Conservation (phyloP, 345 rosid species). For the Rhodamnia rubescens region DNA sequence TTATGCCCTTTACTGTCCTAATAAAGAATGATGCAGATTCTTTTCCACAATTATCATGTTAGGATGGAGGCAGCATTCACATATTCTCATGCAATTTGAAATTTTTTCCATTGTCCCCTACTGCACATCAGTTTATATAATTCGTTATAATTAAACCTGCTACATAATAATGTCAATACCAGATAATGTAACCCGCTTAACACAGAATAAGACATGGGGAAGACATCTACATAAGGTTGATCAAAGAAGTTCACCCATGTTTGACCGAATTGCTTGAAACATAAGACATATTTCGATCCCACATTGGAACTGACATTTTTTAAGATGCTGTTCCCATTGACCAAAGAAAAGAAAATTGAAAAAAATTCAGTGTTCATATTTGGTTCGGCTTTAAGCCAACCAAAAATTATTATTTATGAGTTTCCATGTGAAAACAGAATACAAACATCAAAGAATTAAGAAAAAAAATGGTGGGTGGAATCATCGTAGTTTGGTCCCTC, state of each 20-base stretch:
- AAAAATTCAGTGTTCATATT: not conserved
- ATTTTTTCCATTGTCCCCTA: too few relatives aligned
- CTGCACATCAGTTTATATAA: not conserved
- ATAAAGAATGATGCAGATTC: not conserved
- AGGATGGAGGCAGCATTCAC: not conserved
- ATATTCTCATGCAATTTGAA: not conserved
- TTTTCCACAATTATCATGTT: not conserved
- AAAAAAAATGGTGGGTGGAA: not conserved
- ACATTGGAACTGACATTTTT: too few relatives aligned
- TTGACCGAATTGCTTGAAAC: not conserved
- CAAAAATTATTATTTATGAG: not conserved
- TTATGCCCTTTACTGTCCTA: not conserved
- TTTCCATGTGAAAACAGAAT: not conserved
- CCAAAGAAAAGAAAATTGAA: not conserved
- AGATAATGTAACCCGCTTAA: not conserved
- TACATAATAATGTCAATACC: not conserved
- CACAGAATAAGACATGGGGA: not conserved
- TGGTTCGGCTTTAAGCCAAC: not conserved
- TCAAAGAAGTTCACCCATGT: not conserved
- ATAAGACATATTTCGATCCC: not conserved
- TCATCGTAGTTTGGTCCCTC: not conserved
- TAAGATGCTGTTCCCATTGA: not conserved
- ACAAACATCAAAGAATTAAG: not conserved
- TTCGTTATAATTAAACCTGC: not conserved
- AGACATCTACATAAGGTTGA: not conserved